Evolutionary conservation across 306 rosid species (phyloP).

Genomic region (Glycine tomentella): DNA sequence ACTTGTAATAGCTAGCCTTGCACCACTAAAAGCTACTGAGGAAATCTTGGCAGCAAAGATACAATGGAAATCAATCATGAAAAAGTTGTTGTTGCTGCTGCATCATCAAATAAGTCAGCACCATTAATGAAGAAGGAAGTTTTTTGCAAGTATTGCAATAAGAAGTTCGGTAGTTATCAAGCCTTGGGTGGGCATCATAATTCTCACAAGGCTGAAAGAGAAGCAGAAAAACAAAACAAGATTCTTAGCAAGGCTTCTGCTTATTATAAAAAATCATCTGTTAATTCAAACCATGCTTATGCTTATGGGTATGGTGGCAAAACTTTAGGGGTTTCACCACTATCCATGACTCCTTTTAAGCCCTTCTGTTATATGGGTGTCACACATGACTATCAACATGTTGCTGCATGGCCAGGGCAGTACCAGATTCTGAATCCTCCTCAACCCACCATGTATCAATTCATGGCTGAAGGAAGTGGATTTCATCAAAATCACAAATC

Average conservation of each 20-base stretch:
- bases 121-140: background rate
- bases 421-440: background rate
- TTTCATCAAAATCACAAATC: no score
- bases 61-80: no score
- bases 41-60: no score
- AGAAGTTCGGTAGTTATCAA: background rate
- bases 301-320: no score
- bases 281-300: background rate
- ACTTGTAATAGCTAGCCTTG: no score
- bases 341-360: background rate
- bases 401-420: background rate
- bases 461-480: no score
- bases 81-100: background rate
- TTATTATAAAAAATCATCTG: background rate
- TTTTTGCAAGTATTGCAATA: background rate
- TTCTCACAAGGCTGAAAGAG: constrained; percentile 1
- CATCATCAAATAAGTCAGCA: background rate
- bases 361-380: no score
- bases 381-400: background rate
- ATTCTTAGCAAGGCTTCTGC: background rate
- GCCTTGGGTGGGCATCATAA: constrained; percentile 28
- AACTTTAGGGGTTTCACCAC: background rate
- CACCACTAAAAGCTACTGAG: no score
- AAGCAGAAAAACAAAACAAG: background rate
- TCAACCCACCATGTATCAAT: background rate